Evolutionary conservation across 331 rosid species (phyloP).

Genomic region (Pyrus hybrid): DNA sequence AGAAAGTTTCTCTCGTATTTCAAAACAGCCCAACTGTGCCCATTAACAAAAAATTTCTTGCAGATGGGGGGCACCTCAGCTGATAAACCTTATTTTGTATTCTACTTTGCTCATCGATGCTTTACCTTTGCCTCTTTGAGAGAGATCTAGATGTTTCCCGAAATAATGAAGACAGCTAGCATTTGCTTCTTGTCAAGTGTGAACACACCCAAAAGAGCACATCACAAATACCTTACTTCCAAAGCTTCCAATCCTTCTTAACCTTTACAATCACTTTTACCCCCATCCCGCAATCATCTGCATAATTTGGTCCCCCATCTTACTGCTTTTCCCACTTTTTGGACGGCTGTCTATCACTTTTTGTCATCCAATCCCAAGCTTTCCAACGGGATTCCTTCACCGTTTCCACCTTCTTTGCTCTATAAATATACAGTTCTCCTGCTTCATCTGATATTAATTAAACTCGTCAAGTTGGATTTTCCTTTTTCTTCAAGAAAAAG

Average conservation of each 20-base stretch:
- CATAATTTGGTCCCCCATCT: constrained; percentile 8
- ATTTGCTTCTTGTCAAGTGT: constrained; percentile 13
- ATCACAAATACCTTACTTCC: constrained; percentile 50
- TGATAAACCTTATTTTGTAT: neutral
- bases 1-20: too few species aligned
- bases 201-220: constrained; percentile 22
- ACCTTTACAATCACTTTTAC: constrained; percentile 8
- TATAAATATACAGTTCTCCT: constrained; percentile 28
- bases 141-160: neutral
- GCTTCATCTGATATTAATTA: neutral
- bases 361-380: constrained; percentile 26
- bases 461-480: constrained; percentile 13
- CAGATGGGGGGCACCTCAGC: neutral
- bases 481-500: neutral
- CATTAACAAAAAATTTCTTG: neutral
- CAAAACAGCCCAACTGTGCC: neutral
- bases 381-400: constrained; percentile 53
- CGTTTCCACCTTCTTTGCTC: constrained; percentile 19
- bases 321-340: constrained; percentile 41
- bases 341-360: constrained; percentile 53
- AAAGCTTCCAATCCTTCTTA: constrained; percentile 12
- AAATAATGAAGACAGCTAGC: constrained; percentile 16
- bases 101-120: neutral
- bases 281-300: constrained; percentile 16
- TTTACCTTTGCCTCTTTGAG: neutral